Evolutionary conservation across 2,329 filamentous ascomycete species (phyloP).

Genomic region (Beauveria varroae): DNA sequence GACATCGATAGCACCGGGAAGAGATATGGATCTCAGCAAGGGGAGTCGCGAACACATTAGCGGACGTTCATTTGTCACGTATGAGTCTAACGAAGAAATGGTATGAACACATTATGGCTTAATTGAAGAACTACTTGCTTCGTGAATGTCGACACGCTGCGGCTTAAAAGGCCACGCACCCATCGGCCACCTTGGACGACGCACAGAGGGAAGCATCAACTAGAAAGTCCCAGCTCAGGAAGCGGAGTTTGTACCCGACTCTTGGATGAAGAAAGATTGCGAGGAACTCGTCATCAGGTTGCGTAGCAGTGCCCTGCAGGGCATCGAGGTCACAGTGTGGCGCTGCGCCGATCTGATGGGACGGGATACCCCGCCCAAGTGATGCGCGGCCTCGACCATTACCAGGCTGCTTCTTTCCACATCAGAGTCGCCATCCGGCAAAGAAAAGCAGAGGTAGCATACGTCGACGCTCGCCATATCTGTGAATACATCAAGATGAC

Average conservation of each 20-base stretch:
- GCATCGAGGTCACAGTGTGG: not conserved
- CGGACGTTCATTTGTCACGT: constrained; percentile 19
- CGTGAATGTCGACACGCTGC: not conserved
- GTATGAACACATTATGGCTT: constrained; percentile 26
- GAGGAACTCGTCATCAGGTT: not conserved
- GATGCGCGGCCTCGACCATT: not conserved
- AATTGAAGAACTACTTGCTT: not conserved
- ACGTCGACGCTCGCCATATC: too few species aligned
- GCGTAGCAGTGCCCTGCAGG: not conserved
- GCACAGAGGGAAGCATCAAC: not conserved
- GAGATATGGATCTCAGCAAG: constrained; percentile 17
- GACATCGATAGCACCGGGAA: constrained; percentile 10
- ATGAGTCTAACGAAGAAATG: constrained; percentile 26
- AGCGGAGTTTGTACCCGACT: not conserved
- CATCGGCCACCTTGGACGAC: not conserved
- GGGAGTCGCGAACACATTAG: constrained; percentile 11
- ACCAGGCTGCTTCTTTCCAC: not conserved
- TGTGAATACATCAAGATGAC: constrained; percentile 22
- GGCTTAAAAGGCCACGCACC: not conserved
- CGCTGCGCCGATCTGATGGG: not conserved
- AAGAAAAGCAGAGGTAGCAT: not conserved
- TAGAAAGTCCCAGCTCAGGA: not conserved
- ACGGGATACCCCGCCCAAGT: too few species aligned
- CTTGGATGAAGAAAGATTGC: not conserved
- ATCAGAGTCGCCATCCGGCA: not conserved